Percentiles rank a stretch among this genome's conserved stretches.
Conservation (phyloP, 1,284 basidiomycete species). For the Earliella scabrosa region DNA sequence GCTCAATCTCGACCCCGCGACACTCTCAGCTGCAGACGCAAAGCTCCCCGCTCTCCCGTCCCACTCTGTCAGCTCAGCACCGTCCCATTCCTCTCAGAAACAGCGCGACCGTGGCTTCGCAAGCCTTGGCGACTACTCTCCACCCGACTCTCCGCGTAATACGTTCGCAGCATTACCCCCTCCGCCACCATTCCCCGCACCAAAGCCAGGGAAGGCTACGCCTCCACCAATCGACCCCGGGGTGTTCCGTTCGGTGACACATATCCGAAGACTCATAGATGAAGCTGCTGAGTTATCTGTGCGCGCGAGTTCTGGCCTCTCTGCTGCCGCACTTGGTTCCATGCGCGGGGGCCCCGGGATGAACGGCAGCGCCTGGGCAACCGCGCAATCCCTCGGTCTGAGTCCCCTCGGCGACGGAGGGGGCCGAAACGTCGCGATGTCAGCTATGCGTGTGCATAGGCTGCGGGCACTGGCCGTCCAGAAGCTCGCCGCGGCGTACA, state of each 20-base stretch:
- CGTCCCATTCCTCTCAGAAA: slow-evolving; percentile 30
- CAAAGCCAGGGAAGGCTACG: slow-evolving; percentile 61
- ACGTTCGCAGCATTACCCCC: slow-evolving; percentile 43
- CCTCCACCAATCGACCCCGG: slow-evolving; percentile 86
- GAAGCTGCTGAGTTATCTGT: slow-evolving; percentile 84
- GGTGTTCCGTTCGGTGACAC: slow-evolving; percentile 73
- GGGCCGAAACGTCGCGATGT: slow-evolving; percentile 80
- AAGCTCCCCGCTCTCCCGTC: slow-evolving; percentile 38
- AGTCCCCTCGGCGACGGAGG: slow-evolving; percentile 53
- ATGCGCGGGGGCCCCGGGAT: slow-evolving; percentile 47
- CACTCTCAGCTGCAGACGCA: slow-evolving; percentile 53
- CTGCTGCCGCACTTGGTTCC: slow-evolving; percentile 69
- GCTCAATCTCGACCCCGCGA: slow-evolving; percentile 74
- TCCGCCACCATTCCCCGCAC: slow-evolving; percentile 48
- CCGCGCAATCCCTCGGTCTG: slow-evolving; percentile 63
- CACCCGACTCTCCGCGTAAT: slow-evolving; percentile 55
- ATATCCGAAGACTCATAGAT: slow-evolving; percentile 79
- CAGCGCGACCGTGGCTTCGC: slow-evolving; percentile 45
- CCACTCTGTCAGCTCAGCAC: slow-evolving; percentile 34
- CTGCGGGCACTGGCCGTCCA: slow-evolving; percentile 78
- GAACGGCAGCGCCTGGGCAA: slow-evolving; percentile 55
- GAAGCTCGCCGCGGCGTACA: slow-evolving; percentile 81
- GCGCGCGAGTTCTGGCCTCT: slow-evolving; percentile 78
- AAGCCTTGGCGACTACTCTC: slow-evolving; percentile 51
- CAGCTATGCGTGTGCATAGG: slow-evolving; percentile 76